A percentile compares a stretch with the other conserved stretches of the same genome.
These are phyloP conservation scores for Tolypocladium ophioglossoides DNA, from an alignment of 2,329 filamentous ascomycete genomes.

Conservation along the genomic window DNA sequence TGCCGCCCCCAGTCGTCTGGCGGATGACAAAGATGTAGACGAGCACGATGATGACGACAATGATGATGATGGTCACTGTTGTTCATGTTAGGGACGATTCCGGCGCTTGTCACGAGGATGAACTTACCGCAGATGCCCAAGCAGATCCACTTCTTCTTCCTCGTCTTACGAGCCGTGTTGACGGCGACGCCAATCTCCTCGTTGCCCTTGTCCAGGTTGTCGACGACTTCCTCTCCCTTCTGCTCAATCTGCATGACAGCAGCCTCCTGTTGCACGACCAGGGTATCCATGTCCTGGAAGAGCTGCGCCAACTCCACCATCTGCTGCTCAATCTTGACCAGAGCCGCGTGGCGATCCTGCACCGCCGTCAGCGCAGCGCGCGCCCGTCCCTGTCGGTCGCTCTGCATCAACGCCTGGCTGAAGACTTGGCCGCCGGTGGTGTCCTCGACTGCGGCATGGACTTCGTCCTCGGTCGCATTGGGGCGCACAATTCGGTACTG, in stretches of 20 bases:
- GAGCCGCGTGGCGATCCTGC: slow-evolving; percentile 70
- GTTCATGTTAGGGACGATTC: slow-evolving; percentile 14
- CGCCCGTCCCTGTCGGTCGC: slow-evolving; percentile 71
- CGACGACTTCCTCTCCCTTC: slow-evolving; percentile 75
- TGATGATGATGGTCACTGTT: slow-evolving; percentile 39
- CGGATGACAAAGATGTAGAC: slow-evolving; percentile 35
- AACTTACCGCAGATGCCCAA: slow-evolving; percentile 58
- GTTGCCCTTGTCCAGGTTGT: slow-evolving; percentile 78
- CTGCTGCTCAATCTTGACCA: slow-evolving; percentile 85
- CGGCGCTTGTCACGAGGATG: background rate
- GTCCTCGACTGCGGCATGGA: slow-evolving; percentile 67
- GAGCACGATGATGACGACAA: slow-evolving; percentile 41
- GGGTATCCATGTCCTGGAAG: slow-evolving; percentile 79
- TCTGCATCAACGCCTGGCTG: slow-evolving; percentile 74
- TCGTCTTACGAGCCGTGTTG: slow-evolving; percentile 64
- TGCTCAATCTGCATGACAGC: slow-evolving; percentile 73
- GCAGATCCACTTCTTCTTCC: slow-evolving; percentile 97
- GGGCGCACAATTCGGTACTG: slow-evolving; percentile 86
- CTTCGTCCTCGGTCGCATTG: slow-evolving; percentile 67
- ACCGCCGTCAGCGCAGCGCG: slow-evolving; percentile 71
- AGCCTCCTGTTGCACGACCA: slow-evolving; percentile 79
- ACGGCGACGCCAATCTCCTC: slow-evolving; percentile 75
- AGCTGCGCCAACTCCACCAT: slow-evolving; percentile 80
- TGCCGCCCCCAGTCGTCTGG: slow-evolving; percentile 13
- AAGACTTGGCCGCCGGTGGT: slow-evolving; percentile 69